Conservation (phyloP, 2,329 filamentous ascomycete species). For the Xylariaceae sp. region DNA sequence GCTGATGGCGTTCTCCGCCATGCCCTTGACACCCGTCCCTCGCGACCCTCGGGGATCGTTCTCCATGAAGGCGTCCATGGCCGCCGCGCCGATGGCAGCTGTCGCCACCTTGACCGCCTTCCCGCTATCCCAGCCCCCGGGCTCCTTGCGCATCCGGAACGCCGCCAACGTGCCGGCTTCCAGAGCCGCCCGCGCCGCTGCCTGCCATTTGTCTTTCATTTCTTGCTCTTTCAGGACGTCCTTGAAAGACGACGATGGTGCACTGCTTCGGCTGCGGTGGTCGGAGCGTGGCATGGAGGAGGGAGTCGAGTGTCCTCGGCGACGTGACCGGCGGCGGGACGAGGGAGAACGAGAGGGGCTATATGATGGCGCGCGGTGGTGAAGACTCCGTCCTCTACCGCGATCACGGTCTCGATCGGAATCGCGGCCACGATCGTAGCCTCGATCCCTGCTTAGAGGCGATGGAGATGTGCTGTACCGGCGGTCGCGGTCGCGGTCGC, state of each 20-base stretch:
- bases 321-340: constrained; percentile 8
- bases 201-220: constrained; percentile 26
- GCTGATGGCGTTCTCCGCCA: constrained; percentile 28
- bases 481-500: constrained; percentile 2
- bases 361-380: constrained; percentile 10
- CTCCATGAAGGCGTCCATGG: constrained; percentile 42
- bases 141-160: constrained; percentile 40
- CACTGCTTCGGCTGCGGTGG: constrained; percentile 5
- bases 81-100: constrained; percentile 43
- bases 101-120: constrained; percentile 46
- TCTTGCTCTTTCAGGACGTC: too few species aligned
- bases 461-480: constrained; percentile 14
- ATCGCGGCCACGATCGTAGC: constrained; percentile 7
- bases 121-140: constrained; percentile 41
- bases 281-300: constrained; percentile 5
- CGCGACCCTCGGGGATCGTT: constrained; percentile 25
- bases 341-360: constrained; percentile 17
- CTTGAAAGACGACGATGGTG: constrained; percentile 12
- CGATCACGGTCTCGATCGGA: constrained; percentile 19
- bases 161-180: constrained; percentile 45
- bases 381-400: constrained; percentile 18
- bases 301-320: constrained; percentile 15
- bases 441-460: constrained; percentile 11
- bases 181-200: constrained; percentile 41
- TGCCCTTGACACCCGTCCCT: constrained; percentile 25